These are phyloP conservation scores for Trichoderma oligosporum DNA, from an alignment of 2,329 filamentous ascomycete genomes.

Conservation along the genomic window DNA sequence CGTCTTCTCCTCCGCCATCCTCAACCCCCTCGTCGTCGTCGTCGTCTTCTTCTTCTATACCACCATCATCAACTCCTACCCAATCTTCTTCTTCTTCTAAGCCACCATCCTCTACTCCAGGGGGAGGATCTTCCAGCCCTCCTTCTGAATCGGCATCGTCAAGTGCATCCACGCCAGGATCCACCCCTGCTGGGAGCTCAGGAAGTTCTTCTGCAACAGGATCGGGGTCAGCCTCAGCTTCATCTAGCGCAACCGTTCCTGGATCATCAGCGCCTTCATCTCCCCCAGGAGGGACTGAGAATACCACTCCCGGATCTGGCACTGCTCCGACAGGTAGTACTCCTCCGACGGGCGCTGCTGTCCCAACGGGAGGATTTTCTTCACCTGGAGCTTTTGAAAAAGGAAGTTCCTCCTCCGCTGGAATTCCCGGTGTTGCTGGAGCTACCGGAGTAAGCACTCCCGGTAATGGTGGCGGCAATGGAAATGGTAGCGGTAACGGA, in stretches of 20 bases:
- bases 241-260: neutral
- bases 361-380: neutral
- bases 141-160: neutral
- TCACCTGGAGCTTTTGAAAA: neutral
- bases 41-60: neutral
- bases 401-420: neutral
- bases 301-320: neutral
- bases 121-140: neutral
- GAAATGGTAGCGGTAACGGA: neutral
- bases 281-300: neutral
- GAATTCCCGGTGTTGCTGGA: conserved; percentile 2
- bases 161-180: neutral
- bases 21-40: neutral
- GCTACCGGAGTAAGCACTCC: neutral
- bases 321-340: neutral
- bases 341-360: neutral
- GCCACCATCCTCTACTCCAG: neutral
- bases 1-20: neutral
- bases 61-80: neutral
- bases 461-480: neutral
- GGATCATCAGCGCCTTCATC: conserved; percentile 1
- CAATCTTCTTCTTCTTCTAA: neutral
- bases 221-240: conserved; percentile 4
- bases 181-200: neutral
- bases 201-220: conserved; percentile 6